A percentile compares a stretch with the other conserved stretches of the same genome.
Conservation (phyloP, 2,329 filamentous ascomycete genomes). For the Colletotrichum camelliae region DNA sequence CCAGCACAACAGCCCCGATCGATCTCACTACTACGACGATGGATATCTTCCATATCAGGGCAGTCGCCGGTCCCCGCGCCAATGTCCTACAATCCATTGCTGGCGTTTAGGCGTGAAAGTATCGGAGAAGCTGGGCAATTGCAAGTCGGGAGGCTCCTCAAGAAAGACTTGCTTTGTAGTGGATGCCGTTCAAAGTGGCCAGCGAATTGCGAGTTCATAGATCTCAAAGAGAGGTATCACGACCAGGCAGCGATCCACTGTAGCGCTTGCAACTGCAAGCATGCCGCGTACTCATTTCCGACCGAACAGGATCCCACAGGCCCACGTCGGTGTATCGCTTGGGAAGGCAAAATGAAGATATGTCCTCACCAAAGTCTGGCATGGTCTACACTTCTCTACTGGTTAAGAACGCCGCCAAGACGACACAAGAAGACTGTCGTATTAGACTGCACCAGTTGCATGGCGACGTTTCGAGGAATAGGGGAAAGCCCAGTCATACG, state of each 20-base stretch:
- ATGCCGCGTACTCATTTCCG: background rate
- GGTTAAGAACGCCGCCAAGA: rapidly evolving
- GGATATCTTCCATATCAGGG: rapidly evolving
- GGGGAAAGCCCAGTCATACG: background rate
- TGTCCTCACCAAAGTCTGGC: background rate
- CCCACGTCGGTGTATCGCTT: background rate
- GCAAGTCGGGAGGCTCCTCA: background rate
- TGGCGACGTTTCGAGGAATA: background rate
- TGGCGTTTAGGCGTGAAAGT: background rate
- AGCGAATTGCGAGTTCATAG: background rate
- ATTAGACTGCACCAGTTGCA: background rate
- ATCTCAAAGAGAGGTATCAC: background rate
- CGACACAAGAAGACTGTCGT: background rate
- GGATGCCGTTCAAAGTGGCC: background rate
- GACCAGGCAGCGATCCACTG: background rate
- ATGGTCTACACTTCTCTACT: background rate
- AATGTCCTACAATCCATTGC: background rate
- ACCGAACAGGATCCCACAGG: background rate
- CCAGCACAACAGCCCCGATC: rapidly evolving
- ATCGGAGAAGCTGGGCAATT: background rate
- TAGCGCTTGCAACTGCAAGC: background rate
- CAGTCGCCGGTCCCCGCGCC: rapidly evolving
- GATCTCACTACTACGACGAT: background rate
- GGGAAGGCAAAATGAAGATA: background rate
- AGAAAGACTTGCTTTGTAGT: background rate